Evolutionary conservation across 805 yeast genomes (phyloP).

Genomic region (Spathaspora passalidarum): DNA sequence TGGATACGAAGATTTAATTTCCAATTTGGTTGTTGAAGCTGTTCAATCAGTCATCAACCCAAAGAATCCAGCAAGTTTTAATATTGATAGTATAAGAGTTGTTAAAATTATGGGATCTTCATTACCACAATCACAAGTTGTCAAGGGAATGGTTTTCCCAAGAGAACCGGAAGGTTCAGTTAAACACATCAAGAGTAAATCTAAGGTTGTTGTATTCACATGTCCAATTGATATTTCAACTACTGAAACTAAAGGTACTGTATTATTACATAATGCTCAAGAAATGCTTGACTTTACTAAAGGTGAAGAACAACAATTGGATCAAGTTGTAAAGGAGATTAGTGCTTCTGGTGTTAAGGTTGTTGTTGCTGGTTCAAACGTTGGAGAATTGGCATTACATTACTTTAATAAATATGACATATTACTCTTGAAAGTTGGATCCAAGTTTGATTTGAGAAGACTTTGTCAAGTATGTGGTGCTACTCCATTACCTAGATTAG

Average conservation of each 20-base stretch:
- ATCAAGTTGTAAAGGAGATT: conserved; percentile 77
- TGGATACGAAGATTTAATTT: conserved; percentile 77
- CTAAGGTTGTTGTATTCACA: conserved; percentile 89
- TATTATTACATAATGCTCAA: conserved; percentile 88
- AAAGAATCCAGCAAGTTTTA: conserved; percentile 62
- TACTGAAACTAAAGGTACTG: conserved; percentile 99
- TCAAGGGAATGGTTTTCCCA: conserved; percentile 98
- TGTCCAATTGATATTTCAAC: conserved; percentile 93
- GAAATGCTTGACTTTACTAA: conserved; percentile 95
- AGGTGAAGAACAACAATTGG: conserved; percentile 95
- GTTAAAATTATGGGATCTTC: conserved; percentile 96
- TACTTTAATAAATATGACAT: conserved; percentile 85
- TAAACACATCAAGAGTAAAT: conserved; percentile 54
- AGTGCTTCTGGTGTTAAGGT: conserved; percentile 82
- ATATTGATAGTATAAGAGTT: conserved; percentile 90
- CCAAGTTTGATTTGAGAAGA: conserved; percentile 92
- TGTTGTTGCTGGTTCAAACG: conserved; percentile 89
- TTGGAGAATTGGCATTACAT: conserved; percentile 92
- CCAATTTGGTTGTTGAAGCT: conserved; percentile 81
- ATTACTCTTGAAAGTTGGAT: conserved; percentile 82
- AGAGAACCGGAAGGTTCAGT: conserved; percentile 94
- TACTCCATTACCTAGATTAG: conserved; percentile 88
- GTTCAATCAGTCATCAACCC: conserved; percentile 72
- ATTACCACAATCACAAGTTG: conserved; percentile 67
- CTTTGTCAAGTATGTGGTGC: conserved; percentile 96